Evolutionary conservation across 108 stramenopile genomes (phyloP), one percentile per base, ranked within the genome.

Genomic region (Schizochytrium sp.): DNA sequence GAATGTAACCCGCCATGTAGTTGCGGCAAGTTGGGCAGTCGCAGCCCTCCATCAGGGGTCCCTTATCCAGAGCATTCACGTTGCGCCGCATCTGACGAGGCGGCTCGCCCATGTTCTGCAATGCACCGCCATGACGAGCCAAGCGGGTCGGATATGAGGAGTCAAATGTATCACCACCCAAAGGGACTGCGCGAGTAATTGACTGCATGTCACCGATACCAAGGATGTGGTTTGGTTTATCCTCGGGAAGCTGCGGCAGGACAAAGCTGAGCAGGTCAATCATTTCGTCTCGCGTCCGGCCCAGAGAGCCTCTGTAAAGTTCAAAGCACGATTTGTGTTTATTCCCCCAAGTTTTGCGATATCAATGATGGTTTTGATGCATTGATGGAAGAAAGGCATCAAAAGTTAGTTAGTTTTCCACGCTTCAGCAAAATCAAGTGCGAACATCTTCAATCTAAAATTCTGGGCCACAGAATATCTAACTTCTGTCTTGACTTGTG

Each of bases 131-230:
- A 89, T 97, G 97, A 3, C 97, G 93, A 5, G 91, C 93, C 3
- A 97, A 40, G 28, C 97, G 91, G 4, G 97, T 98, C 2, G 97
- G 97, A 95, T 97, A 97, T 72, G 96, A 97, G 0, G 94, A 95
- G 91, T 98, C 97, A 89, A 97, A 89, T 0, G 97, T 97, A 90
- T 98, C 97, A 55, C 97, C 95, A 8, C 97, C 97, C 45, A 90
- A 72, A 4, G 88, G 53, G 0, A 96, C 96, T 3, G 96, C 96
- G 61, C 95, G 91, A 1, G 94, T 89, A 45, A 97, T 95, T 50
- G 95, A 95, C 59, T 94, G 94, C 83, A 96, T 96, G 89, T 98
- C 97, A 41, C 96, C 97, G 88, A 98, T 97, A 45, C 97, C 97
- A 4, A 98, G 89, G 56, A 98, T 90, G 89, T 98, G 97, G 19